Evolutionary conservation across 305 asterid genomes (phyloP).

Genomic region (Fraxinus albicans): DNA sequence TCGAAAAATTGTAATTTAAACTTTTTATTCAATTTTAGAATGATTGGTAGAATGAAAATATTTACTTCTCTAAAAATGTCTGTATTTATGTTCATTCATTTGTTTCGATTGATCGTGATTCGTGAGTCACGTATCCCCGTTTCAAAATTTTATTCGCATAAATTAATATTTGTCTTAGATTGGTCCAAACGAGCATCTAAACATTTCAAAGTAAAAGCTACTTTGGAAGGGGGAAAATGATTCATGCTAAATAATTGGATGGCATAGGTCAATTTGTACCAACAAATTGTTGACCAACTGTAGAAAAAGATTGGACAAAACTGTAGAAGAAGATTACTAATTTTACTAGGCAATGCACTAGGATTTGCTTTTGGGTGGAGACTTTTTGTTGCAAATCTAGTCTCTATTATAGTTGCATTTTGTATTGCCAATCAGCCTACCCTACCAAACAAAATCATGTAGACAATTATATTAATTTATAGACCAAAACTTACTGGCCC

Average conservation of each 20-base stretch:
- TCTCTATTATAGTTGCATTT: conserved; percentile 9
- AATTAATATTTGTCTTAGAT: not conserved
- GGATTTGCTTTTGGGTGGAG: conserved; percentile 18
- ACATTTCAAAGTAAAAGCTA: not conserved
- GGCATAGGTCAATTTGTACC: conserved; percentile 28
- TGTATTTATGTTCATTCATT: not conserved
- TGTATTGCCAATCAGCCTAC: conserved; percentile 9
- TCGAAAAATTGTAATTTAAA: not conserved
- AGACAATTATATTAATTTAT: not conserved
- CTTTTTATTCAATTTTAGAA: not conserved
- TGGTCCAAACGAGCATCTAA: not conserved
- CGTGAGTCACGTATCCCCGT: not conserved
- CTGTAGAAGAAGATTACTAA: conserved; percentile 11
- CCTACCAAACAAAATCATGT: conserved; percentile 13
- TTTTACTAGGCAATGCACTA: conserved; percentile 12
- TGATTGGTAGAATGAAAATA: not conserved
- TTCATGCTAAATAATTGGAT: conserved; percentile 20
- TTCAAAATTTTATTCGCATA: not conserved
- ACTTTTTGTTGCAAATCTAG: conserved; percentile 29
- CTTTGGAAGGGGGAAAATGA: not conserved
- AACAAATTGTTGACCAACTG: conserved; percentile 18
- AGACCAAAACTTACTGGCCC: too few relatives aligned
- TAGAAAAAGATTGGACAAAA: conserved; percentile 9
- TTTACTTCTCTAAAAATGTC: too few relatives aligned
- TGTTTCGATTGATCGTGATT: not conserved